A percentile compares a stretch with the other conserved stretches of the same genome.
phyloP scores from a whole-genome alignment of 2,329 filamentous ascomycete genomes.

The Penicillium italicum region DNA sequence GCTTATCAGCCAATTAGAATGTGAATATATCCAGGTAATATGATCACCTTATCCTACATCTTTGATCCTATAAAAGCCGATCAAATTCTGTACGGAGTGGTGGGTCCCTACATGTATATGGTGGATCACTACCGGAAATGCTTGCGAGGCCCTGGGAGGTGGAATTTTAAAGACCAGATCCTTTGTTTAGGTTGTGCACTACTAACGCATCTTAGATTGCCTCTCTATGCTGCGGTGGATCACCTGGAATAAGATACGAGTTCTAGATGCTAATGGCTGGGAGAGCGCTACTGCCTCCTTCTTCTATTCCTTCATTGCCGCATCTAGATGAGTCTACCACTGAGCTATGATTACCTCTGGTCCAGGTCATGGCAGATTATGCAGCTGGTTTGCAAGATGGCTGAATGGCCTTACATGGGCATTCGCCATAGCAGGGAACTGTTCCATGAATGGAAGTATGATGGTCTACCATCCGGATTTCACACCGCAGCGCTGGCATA shows the following conservation, averaged over 20 bases:
- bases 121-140: not conserved
- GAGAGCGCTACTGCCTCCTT: not conserved
- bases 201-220: not conserved
- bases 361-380: not conserved
- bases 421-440: not conserved
- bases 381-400: not conserved
- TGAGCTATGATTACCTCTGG: not conserved
- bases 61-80: not conserved
- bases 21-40: too few species aligned
- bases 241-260: not conserved
- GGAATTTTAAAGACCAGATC: not conserved
- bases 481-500: not conserved
- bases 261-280: not conserved
- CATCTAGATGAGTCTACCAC: not conserved
- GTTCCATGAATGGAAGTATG: not conserved
- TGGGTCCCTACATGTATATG: not conserved
- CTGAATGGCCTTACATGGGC: not conserved
- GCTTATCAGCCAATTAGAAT: not conserved
- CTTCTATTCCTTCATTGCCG: not conserved
- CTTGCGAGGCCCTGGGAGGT: not conserved
- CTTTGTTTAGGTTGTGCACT: not conserved
- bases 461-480: not conserved
- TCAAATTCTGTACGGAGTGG: not conserved
- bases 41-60: not conserved
- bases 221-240: not conserved